Base-by-base conservation (phyloP, 2,329 filamentous ascomycete genomes). In the Ceratocystis destructans region DNA sequence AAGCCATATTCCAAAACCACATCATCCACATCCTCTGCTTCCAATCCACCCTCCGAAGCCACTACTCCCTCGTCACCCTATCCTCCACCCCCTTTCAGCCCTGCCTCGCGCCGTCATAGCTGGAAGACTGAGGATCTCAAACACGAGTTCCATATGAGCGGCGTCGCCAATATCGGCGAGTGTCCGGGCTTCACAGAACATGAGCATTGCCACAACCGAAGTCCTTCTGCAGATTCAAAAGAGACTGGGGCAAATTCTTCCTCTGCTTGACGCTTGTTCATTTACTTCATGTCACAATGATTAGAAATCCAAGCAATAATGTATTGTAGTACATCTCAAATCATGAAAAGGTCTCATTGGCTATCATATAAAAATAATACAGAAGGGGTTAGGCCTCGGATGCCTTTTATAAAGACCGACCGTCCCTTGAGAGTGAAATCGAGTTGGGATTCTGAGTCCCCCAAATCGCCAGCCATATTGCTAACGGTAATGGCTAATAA, bases 81-180 rank as follows among this genome's bases (percentile, higher is more conserved):
- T 10, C 45, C 25, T 41, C 37, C 37, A 15, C 37, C n/a, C 62
- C 33, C 15, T 50, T 57, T 22, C 61, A 22, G 61, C 33, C n/a
- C 50, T 31, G 64, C 73, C 69, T 37, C 62, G 2, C 76, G 78
- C 8, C 78, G 80, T 61, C 79, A 79, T 72, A 82, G 80, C 73
- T 84, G 79, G 76, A 78, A 75, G 71, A 75, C 76, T 45, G 79
- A 85, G 73, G 82, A 83, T 71, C 77, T 77, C 72, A 82, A 82
- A 73, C 81, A 78, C 69, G 74, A 74, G 65, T 70, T 80, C 73
- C 80, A 82, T 70, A 79, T 82, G 79, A 74, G 72, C 61, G 74
- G 72, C 66, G 74, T 79, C 37, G 73, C 71, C 1, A 71, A 71
- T 44, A 74, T 75, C 66, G 71, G 74, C 71, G 72, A 73, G 1